Base-by-base conservation (phyloP, 202 grass and related monocot genomes). In the Schoenoplectus tabernaemontani region DNA sequence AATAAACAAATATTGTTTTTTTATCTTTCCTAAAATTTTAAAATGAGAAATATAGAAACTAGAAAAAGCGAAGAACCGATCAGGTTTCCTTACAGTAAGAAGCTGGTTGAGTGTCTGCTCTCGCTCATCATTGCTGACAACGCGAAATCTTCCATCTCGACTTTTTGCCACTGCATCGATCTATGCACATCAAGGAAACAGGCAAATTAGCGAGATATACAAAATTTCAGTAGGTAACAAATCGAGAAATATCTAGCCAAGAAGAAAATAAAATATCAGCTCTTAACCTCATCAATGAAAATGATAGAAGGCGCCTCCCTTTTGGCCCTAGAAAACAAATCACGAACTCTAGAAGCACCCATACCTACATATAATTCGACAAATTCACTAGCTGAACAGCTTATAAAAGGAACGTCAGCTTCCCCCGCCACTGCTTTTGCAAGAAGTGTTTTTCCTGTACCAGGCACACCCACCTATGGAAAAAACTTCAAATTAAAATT, bases 301-400 rank as follows among this genome's bases (percentile, higher is more conserved):
- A 99, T 89, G 83, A 99, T 99, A 2, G 96, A 93, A 0, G 96
- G 96, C 5, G 96, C 91, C 41, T 99, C 96, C 54, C 90, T 95
- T 87, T 89, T 99, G 53, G 96, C 96, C 76, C 90, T 92, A 38
- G 96, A 88, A 95, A 99, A 99, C 68, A 99, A 90, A 87, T 99
- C 96, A 69, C 96, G 86, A 26, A 95, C 92, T 86, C 96, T 88
- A 64, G 96, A 93, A 79, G 96, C 96, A 84, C 96, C 96, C 96
- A 95, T 99, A 64, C 96, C 96, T 28, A 99, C 91, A 89, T 99
- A 99, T 68, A 99, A 57, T 81, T 99, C 96, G 46, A 99, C 96
- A 86, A 99, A 99, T 87, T 99, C 96, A 92, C 96, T 99, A 69
- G 96, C 96, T 50, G 96, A 99, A 86, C 96, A 99, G 86, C 96